Evolutionary conservation across 352 stramenopile species (phyloP), one percentile per base, ranked within the genome.

Genomic region (Phytophthora nicotianae): DNA sequence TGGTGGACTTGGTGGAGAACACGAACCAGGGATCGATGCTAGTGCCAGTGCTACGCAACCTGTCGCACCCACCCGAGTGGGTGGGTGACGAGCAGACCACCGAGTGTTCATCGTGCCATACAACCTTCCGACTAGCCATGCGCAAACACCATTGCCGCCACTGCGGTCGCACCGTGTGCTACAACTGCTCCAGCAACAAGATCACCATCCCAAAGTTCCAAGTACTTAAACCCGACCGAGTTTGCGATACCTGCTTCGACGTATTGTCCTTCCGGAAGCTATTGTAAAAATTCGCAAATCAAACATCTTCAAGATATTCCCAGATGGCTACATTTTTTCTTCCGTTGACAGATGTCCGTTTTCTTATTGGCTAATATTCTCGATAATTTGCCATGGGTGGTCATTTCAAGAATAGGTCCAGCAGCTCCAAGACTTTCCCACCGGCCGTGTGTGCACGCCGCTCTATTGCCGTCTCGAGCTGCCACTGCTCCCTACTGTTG

Each of bases 121-220:
- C 81, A 8, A 67, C 72, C 0, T 95, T 95, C 64, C 81, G 83
- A 19, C 68, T 95, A 29, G 84, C 87, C 27, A 92, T 93, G 81
- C 85, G 87, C 27, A 91, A 90, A 55, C 83, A 95, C 61, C 82
- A 93, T 61, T 95, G 87, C 41, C 81, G 80, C 14, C 87, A 95
- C 50, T 95, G 87, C 46, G 87, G 87, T 5, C 87, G 87, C 58
- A 86, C 86, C 43, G 66, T 95, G 33, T 95, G 87, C 69, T 91
- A 92, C 77, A 93, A 90, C 50, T 95, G 87, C 68, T 93, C 83
- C 6, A 90, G 79, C 63, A 86, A 91, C 71, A 91, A 88, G 63
- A 91, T 93, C 46, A 67, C 81, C 23, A 90, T 95, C 55, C 80
- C 85, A 17, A 95, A 95, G 70, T 95, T 95, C 63, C 75, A 93